Evolutionary conservation across 352 stramenopile genomes (phyloP).

Genomic region (Pythium monospermum): DNA sequence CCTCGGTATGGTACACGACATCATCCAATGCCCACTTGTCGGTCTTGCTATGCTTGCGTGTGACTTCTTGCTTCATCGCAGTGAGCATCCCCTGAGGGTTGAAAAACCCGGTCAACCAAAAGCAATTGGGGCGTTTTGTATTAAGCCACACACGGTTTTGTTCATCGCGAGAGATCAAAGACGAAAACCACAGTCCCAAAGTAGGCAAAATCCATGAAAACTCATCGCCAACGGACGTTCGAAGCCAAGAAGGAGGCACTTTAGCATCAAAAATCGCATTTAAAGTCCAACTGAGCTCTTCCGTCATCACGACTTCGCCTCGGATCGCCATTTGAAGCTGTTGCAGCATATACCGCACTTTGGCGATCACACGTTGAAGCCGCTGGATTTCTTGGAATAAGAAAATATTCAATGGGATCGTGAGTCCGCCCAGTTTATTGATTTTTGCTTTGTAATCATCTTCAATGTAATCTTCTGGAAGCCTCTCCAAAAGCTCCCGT

Average conservation of each 20-base stretch:
- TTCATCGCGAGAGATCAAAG: slow-evolving; percentile 92
- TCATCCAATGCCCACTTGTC: slow-evolving; percentile 98
- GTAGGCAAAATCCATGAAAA: slow-evolving; percentile 97
- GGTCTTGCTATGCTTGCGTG: slow-evolving; percentile 93
- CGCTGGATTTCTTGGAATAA: slow-evolving; percentile 98
- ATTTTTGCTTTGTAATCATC: slow-evolving; percentile 98
- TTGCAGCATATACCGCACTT: slow-evolving; percentile 93
- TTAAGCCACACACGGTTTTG: slow-evolving; percentile 96
- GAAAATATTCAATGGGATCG: slow-evolving; percentile 98
- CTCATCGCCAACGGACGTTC: slow-evolving; percentile 95
- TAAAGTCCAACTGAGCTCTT: slow-evolving; percentile 93
- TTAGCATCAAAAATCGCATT: slow-evolving; percentile 96
- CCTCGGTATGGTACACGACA: slow-evolving; percentile 97
- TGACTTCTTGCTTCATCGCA: slow-evolving; percentile 99
- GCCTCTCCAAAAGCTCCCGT: slow-evolving; percentile 89
- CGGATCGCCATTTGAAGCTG: slow-evolving; percentile 97
- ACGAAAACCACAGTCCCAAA: slow-evolving; percentile 97
- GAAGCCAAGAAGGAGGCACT: slow-evolving; percentile 94
- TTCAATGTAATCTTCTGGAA: slow-evolving; percentile 96
- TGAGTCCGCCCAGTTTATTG: slow-evolving; percentile 93
- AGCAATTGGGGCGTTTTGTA: slow-evolving; percentile 91
- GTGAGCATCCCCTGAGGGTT: slow-evolving; percentile 98
- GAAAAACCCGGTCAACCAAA: slow-evolving; percentile 98
- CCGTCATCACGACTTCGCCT: slow-evolving; percentile 97
- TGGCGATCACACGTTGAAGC: slow-evolving; percentile 94